phyloP scores from a whole-genome alignment of 768 basidiomycete species.

The Lactifluus piperatus region DNA sequence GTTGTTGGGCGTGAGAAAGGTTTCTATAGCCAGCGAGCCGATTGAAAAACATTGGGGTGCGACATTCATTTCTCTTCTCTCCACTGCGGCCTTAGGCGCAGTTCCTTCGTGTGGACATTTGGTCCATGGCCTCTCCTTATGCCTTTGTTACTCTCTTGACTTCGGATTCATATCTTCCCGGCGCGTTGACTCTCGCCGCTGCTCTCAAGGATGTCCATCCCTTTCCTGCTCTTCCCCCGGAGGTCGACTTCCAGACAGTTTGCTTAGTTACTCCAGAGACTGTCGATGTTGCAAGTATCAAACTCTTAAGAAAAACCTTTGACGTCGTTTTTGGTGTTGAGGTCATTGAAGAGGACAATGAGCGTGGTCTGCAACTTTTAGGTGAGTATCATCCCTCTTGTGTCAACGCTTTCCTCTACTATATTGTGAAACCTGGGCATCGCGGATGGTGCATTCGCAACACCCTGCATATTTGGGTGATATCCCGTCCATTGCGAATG shows the following conservation, averaged over 20 bases:
- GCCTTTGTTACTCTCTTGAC: conserved; percentile 92
- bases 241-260: conserved; percentile 68
- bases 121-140: conserved; percentile 53
- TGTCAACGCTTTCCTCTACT: neutral
- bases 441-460: neutral
- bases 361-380: conserved; percentile 63
- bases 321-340: conserved; percentile 90
- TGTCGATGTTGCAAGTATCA: conserved; percentile 75
- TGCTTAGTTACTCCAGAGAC: conserved; percentile 94
- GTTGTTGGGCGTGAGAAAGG: conserved; percentile 8
- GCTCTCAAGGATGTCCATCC: conserved; percentile 78
- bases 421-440: neutral
- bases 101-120: conserved; percentile 17
- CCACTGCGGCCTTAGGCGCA: conserved; percentile 19
- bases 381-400: conserved; percentile 44
- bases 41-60: conserved; percentile 5
- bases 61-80: conserved; percentile 4
- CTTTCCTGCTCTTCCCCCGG: conserved; percentile 43
- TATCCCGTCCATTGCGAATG: neutral
- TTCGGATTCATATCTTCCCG: conserved; percentile 87
- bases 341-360: conserved; percentile 62
- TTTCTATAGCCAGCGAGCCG: conserved; percentile 2
- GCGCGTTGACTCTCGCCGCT: conserved; percentile 78
- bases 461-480: neutral
- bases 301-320: conserved; percentile 69